A percentile compares a stretch with the other conserved stretches of the same genome.
These are phyloP conservation scores for Pythium rhizo-oryzae DNA, from an alignment of 352 stramenopile species.

Conservation along the genomic window DNA sequence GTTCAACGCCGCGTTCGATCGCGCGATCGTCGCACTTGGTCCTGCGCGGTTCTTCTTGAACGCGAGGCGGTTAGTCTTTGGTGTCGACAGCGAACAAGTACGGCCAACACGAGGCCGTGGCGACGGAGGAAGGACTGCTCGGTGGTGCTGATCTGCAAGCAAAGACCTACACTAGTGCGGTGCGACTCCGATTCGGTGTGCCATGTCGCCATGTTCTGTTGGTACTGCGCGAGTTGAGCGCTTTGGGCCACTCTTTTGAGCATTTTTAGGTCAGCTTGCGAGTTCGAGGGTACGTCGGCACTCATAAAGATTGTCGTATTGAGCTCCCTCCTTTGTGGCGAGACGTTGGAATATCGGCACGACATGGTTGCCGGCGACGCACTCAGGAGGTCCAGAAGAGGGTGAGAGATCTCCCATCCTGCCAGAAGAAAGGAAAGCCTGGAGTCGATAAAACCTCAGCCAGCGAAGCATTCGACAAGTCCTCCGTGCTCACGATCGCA, in stretches of 20 bases:
- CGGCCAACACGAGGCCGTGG: conserved; percentile 36
- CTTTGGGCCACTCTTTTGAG: conserved; percentile 35
- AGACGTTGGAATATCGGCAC: conserved; percentile 33
- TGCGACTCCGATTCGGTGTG: conserved; percentile 43
- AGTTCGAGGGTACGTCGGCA: conserved; percentile 44
- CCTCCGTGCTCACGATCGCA: conserved; percentile 93
- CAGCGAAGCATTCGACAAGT: conserved; percentile 78
- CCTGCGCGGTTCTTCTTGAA: conserved; percentile 45
- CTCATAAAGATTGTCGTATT: conserved; percentile 42
- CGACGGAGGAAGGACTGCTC: conserved; percentile 16
- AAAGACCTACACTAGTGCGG: conserved; percentile 49
- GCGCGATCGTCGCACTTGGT: conserved; percentile 45
- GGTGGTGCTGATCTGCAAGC: conserved; percentile 48
- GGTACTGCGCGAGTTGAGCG: conserved; percentile 40
- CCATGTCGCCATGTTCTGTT: conserved; percentile 50
- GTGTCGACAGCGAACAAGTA: conserved; percentile 36
- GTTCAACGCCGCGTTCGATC: conserved; percentile 28
- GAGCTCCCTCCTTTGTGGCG: conserved; percentile 52
- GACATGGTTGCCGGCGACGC: conserved; percentile 34
- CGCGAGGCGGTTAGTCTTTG: conserved; percentile 36
- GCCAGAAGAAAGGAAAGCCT: no score
- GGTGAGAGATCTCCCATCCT: no score
- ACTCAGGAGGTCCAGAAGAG: conserved; percentile 7
- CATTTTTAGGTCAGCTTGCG: conserved; percentile 59
- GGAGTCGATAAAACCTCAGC: no score